A percentile compares a stretch with the other conserved stretches of the same genome.
These are phyloP conservation scores for Boletus insuetus DNA, from an alignment of 768 basidiomycete species.

Conservation along the genomic window DNA sequence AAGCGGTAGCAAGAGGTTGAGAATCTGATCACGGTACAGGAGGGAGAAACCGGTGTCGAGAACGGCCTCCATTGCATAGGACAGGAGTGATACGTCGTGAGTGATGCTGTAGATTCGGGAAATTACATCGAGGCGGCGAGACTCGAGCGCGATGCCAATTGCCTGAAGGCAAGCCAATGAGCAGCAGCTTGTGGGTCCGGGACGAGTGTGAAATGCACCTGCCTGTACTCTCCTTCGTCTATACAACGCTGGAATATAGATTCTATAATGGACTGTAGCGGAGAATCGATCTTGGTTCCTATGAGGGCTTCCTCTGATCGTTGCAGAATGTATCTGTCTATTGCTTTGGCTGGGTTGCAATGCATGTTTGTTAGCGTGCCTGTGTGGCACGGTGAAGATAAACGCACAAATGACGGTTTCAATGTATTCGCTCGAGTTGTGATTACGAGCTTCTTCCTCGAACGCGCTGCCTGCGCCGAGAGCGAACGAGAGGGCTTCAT, in stretches of 20 bases:
- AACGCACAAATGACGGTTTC: slow-evolving; percentile 92
- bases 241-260: slow-evolving; percentile 85
- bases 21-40: slow-evolving; percentile 78
- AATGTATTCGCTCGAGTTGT: slow-evolving; percentile 79
- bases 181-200: neutral
- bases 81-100: slow-evolving; percentile 73
- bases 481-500: slow-evolving; percentile 94
- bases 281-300: slow-evolving; percentile 69
- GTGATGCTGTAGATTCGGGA: slow-evolving; percentile 71
- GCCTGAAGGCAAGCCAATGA: slow-evolving; percentile 49
- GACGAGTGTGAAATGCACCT: slow-evolving; percentile 46
- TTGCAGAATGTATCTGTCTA: slow-evolving; percentile 85
- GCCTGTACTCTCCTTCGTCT: slow-evolving; percentile 85
- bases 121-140: slow-evolving; percentile 84
- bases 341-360: slow-evolving; percentile 75
- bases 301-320: slow-evolving; percentile 52
- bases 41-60: slow-evolving; percentile 88
- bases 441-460: slow-evolving; percentile 61
- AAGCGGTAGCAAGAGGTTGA: slow-evolving; percentile 76
- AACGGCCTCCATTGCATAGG: slow-evolving; percentile 91
- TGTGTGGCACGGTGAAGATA: slow-evolving; percentile 28
- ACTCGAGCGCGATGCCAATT: slow-evolving; percentile 92
- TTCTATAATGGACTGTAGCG: slow-evolving; percentile 83
- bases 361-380: neutral
- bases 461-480: slow-evolving; percentile 88